Percentiles rank a stretch among this genome's conserved stretches.
These are phyloP conservation scores for Hyphopichia pseudoburtonii DNA, from an alignment of 1,139 yeast genomes.

Conservation along the genomic window DNA sequence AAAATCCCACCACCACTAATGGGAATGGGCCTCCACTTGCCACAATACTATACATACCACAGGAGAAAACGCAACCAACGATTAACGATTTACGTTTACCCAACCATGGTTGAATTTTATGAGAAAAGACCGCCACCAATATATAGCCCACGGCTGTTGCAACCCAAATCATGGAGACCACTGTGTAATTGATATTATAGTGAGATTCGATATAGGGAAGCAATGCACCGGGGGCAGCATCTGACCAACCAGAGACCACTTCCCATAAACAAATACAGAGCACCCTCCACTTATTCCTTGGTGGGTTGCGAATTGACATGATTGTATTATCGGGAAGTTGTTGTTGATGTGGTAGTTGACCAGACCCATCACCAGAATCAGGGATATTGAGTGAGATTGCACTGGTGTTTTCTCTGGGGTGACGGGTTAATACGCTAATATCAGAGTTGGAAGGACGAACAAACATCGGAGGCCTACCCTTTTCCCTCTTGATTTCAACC, in stretches of 20 bases:
- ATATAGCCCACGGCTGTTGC: slow-evolving; percentile 47
- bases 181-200: slow-evolving; percentile 36
- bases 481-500: neutral
- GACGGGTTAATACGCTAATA: slow-evolving; percentile 8
- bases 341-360: slow-evolving; percentile 11
- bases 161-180: slow-evolving; percentile 47
- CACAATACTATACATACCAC: slow-evolving; percentile 41
- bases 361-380: neutral
- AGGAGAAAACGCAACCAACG: slow-evolving; percentile 33
- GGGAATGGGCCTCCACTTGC: slow-evolving; percentile 37
- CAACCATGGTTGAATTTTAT: slow-evolving; percentile 37
- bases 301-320: slow-evolving; percentile 37
- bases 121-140: slow-evolving; percentile 38
- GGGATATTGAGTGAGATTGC: neutral
- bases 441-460: slow-evolving; percentile 13
- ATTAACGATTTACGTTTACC: slow-evolving; percentile 41
- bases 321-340: slow-evolving; percentile 6
- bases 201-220: slow-evolving; percentile 42
- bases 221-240: slow-evolving; percentile 50
- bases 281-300: slow-evolving; percentile 44
- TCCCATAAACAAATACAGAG: slow-evolving; percentile 43
- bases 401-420: neutral
- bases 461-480: slow-evolving; percentile 12
- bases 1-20: slow-evolving; percentile 51
- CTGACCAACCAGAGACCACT: slow-evolving; percentile 36